phyloP scores from a whole-genome alignment of 2,329 filamentous ascomycete genomes.

The Graphium sp. region DNA sequence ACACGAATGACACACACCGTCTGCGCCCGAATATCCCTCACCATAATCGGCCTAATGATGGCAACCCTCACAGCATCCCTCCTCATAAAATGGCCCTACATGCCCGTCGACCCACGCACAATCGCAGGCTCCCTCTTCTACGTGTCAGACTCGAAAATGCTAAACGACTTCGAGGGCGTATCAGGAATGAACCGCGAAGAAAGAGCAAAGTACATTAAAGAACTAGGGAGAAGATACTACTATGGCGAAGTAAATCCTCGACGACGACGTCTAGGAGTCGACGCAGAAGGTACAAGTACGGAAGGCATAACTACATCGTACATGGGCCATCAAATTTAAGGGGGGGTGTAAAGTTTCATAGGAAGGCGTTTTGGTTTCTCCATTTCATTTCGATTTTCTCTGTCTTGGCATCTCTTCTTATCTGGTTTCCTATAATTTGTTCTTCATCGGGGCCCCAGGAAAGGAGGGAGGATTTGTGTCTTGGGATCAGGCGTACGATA shows the following conservation, averaged over 20 bases:
- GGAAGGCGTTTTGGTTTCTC: too few species aligned
- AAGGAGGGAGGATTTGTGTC: too few species aligned
- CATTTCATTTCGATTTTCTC: too few species aligned
- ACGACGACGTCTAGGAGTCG: too few species aligned
- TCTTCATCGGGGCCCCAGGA: too few species aligned
- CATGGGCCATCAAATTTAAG: too few species aligned
- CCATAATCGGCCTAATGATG: slow-evolving; percentile 24
- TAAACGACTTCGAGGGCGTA: slow-evolving; percentile 7
- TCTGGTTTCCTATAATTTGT: too few species aligned
- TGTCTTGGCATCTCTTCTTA: too few species aligned
- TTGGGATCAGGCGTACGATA: too few species aligned
- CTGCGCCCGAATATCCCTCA: slow-evolving; percentile 20
- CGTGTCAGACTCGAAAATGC: slow-evolving; percentile 9
- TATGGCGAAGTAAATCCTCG: slow-evolving; percentile 5
- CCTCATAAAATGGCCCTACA: slow-evolving; percentile 21
- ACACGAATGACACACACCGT: slow-evolving; percentile 18
- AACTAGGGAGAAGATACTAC: slow-evolving; percentile 7
- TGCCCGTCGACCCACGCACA: slow-evolving; percentile 28
- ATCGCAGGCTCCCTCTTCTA: slow-evolving; percentile 28
- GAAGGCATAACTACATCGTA: too few species aligned
- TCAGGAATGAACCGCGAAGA: slow-evolving; percentile 4
- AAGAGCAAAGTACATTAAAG: slow-evolving; percentile 5
- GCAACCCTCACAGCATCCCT: slow-evolving; percentile 20
- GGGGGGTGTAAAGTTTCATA: too few species aligned
- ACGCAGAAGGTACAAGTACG: too few species aligned